Percentiles rank a stretch among this genome's conserved stretches.
These are phyloP conservation scores for Aspergillus ochraceoroseus DNA, from an alignment of 2,329 filamentous ascomycete species.

Conservation along the genomic window DNA sequence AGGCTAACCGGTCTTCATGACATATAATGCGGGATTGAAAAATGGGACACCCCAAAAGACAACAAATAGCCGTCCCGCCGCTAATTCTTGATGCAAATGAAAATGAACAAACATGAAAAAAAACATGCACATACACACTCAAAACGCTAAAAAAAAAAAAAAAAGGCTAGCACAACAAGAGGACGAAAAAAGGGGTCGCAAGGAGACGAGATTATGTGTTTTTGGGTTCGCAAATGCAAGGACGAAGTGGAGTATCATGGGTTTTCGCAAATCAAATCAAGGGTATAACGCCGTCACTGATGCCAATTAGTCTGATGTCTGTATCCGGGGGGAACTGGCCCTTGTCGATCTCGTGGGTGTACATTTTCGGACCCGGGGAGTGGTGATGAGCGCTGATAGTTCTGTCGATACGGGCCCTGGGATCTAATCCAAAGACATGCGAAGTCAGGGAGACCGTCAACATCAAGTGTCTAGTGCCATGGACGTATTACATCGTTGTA, in stretches of 20 bases:
- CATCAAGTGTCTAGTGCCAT: slow-evolving; percentile 33
- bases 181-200: slow-evolving; percentile 26
- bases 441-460: slow-evolving; percentile 27
- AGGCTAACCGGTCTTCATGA: slow-evolving; percentile 49
- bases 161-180: slow-evolving; percentile 8
- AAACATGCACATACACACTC: slow-evolving; percentile 29
- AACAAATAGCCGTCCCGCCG: slow-evolving; percentile 47
- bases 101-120: slow-evolving; percentile 28
- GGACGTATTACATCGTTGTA: slow-evolving; percentile 63
- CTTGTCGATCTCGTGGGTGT: slow-evolving; percentile 34
- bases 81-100: slow-evolving; percentile 41
- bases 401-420: slow-evolving; percentile 18
- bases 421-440: slow-evolving; percentile 25
- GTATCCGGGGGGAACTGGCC: slow-evolving; percentile 37
- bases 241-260: slow-evolving; percentile 40
- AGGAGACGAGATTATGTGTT: slow-evolving; percentile 22
- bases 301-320: slow-evolving; percentile 46
- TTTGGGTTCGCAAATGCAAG: slow-evolving; percentile 35
- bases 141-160: slow-evolving; percentile 22
- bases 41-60: slow-evolving; percentile 34
- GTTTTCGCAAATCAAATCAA: slow-evolving; percentile 46
- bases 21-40: slow-evolving; percentile 42
- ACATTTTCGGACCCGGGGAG: slow-evolving; percentile 43
- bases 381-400: slow-evolving; percentile 16
- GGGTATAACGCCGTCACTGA: slow-evolving; percentile 53